Evolutionary conservation across 257 asterid genomes (phyloP).

Genomic region (Ophiorrhiza pumila): DNA sequence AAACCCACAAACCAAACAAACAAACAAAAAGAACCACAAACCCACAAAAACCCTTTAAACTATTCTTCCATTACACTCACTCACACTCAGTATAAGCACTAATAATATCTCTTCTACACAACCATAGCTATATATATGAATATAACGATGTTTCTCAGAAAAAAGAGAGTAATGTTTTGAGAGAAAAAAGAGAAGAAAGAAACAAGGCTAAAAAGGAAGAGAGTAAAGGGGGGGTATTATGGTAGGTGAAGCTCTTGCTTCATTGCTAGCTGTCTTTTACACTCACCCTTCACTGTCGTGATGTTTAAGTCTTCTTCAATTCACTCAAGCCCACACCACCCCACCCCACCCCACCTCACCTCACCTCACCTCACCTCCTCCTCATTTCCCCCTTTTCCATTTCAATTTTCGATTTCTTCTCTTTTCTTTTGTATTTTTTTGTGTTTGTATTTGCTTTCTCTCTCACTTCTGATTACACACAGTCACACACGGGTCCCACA

Average conservation of each 20-base stretch:
- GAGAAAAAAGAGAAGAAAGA: conserved; percentile 6
- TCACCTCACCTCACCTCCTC: neutral
- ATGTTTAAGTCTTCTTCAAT: conserved; percentile 62
- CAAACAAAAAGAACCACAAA: neutral
- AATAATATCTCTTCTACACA: conserved; percentile 1
- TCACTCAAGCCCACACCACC: conserved; percentile 14
- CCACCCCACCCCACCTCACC: conserved; percentile 20
- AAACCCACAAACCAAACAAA: neutral
- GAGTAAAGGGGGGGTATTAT: conserved; percentile 10
- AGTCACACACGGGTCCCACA: conserved; percentile 36
- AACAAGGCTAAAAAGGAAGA: conserved; percentile 15
- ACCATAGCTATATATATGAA: neutral
- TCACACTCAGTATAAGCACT: neutral
- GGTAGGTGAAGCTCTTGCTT: conserved; percentile 72
- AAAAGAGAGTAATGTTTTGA: neutral
- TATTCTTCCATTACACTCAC: conserved; percentile 3
- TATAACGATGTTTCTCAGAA: neutral
- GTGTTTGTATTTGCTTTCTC: neutral
- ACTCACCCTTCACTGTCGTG: conserved; percentile 60
- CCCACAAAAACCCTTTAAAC: neutral
- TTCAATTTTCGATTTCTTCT: neutral
- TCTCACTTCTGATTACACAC: conserved; percentile 9
- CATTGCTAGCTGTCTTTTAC: conserved; percentile 84
- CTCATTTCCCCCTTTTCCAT: neutral
- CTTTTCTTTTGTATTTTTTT: too few species aligned